Percentiles rank a stretch among this genome's conserved stretches.
Evolutionary conservation across 768 basidiomycete species (phyloP).

Genomic region (Boletus patriciae): DNA sequence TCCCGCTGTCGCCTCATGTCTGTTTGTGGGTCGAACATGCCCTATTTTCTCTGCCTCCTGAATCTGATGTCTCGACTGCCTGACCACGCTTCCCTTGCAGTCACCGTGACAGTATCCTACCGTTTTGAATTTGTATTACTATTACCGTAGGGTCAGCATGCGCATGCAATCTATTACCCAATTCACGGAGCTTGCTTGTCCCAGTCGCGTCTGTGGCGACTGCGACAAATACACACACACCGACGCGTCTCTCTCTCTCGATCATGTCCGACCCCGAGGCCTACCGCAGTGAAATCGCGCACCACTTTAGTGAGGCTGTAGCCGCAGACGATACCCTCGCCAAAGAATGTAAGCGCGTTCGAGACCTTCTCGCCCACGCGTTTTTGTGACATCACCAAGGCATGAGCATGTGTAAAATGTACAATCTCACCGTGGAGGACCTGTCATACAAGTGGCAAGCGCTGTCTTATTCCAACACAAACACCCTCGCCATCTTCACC

Average conservation of each 20-base stretch:
- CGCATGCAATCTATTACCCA: constrained; percentile 19
- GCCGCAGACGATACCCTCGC: constrained; percentile 44
- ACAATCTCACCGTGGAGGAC: constrained; percentile 50
- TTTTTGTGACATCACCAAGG: constrained; percentile 41
- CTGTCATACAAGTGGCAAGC: constrained; percentile 75
- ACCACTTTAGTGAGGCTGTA: constrained; percentile 29
- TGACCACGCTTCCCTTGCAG: constrained; percentile 9
- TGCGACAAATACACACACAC: constrained; percentile 1
- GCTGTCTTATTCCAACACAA: constrained; percentile 31
- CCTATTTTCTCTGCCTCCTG: constrained; percentile 9
- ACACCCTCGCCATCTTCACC: constrained; percentile 47
- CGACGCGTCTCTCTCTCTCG: neutral
- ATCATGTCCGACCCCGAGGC: constrained; percentile 24
- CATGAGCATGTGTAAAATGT: constrained; percentile 61
- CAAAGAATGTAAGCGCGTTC: constrained; percentile 49
- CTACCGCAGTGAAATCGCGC: constrained; percentile 23
- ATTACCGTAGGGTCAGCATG: constrained; percentile 26
- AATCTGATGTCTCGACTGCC: constrained; percentile 19
- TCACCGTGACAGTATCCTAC: constrained; percentile 25
- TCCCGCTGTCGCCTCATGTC: constrained; percentile 26
- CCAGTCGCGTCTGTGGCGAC: constrained; percentile 15
- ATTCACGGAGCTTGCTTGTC: neutral
- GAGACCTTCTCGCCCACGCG: constrained; percentile 11
- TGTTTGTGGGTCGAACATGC: constrained; percentile 19
- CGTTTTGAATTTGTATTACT: constrained; percentile 31